Percentiles rank a stretch among this genome's conserved stretches.
These are phyloP conservation scores for Corymbia citriodora DNA, from an alignment of 441 rosid genomes.

Conservation along the genomic window DNA sequence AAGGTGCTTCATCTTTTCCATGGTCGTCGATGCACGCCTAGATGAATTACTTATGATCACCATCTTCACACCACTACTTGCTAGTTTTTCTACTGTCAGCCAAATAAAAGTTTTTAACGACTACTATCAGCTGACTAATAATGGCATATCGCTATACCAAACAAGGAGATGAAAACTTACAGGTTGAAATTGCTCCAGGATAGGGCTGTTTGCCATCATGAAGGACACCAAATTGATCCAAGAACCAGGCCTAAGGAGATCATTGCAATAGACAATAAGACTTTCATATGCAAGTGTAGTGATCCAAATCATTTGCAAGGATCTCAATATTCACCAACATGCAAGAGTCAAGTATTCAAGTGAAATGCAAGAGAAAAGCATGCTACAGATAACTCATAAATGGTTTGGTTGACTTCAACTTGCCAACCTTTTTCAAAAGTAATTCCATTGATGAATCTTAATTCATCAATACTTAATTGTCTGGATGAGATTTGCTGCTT, in stretches of 20 bases:
- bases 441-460: neutral
- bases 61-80: constrained; percentile 66
- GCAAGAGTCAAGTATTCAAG: neutral
- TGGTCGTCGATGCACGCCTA: constrained; percentile 77
- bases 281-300: neutral
- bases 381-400: neutral
- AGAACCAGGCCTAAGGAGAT: constrained; percentile 69
- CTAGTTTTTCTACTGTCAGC: constrained; percentile 64
- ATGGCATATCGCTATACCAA: constrained; percentile 2
- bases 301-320: neutral
- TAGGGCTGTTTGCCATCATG: constrained; percentile 91
- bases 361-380: neutral
- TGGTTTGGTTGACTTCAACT: neutral
- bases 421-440: neutral
- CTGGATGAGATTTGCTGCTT: neutral
- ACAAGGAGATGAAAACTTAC: constrained; percentile 41
- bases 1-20: constrained; percentile 67
- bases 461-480: neutral
- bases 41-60: constrained; percentile 89
- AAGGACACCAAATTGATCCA: constrained; percentile 94
- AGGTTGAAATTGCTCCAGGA: constrained; percentile 81
- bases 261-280: neutral
- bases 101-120: constrained; percentile 14
- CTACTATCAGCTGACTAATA: neutral
- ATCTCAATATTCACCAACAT: neutral